Percentiles rank a stretch among this genome's conserved stretches.
Evolutionary conservation across 2,329 filamentous ascomycete species (phyloP).

Genomic region (Leptographium flavum): DNA sequence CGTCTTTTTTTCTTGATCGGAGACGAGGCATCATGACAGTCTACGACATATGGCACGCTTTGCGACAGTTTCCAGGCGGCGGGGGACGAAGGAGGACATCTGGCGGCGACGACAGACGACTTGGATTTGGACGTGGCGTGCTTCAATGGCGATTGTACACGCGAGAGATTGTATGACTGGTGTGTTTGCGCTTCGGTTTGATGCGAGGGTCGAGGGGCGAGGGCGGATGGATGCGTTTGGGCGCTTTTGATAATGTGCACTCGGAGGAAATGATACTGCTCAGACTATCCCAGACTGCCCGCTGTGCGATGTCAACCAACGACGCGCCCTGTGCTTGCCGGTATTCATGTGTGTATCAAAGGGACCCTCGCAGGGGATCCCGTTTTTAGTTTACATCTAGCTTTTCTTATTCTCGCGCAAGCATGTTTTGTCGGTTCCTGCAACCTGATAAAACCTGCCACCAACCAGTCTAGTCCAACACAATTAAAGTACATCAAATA

Average conservation of each 20-base stretch:
- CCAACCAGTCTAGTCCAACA: not conserved
- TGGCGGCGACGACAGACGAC: not conserved
- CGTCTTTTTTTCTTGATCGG: constrained; percentile 6
- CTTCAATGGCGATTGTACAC: not conserved
- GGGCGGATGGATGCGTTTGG: too few species aligned
- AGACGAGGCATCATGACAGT: constrained; percentile 8
- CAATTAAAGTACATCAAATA: not conserved
- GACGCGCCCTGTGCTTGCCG: not conserved
- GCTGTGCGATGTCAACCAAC: too few species aligned
- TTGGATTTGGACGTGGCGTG: not conserved
- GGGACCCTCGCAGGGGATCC: not conserved
- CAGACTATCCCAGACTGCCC: too few species aligned
- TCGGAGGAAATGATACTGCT: not conserved
- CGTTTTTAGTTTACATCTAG: not conserved
- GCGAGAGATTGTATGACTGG: constrained; percentile 3
- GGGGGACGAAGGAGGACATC: not conserved
- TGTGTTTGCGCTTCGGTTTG: not conserved
- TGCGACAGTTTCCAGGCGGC: not conserved
- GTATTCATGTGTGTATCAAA: not conserved
- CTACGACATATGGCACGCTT: constrained; percentile 6
- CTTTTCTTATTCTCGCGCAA: not conserved
- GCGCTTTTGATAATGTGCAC: not conserved
- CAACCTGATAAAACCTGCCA: too few species aligned
- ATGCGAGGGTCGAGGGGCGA: not conserved
- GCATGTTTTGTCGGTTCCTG: too few species aligned